phyloP scores from a whole-genome alignment of 1,284 basidiomycete species.

The Cryptococcus maquisensis region DNA sequence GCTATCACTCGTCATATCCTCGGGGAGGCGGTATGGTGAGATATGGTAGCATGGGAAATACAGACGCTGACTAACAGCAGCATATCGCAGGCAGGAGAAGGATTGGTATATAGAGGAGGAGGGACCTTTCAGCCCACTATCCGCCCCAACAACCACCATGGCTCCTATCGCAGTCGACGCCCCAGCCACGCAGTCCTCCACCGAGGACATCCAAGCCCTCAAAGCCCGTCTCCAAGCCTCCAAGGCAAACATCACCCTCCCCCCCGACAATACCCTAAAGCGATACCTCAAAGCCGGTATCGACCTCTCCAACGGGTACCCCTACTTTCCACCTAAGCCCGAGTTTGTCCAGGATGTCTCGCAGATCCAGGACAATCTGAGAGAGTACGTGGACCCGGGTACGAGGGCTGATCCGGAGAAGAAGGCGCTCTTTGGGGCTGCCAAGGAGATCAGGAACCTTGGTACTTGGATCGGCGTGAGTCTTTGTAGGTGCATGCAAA shows the following conservation, averaged over 20 bases:
- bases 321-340: conserved; percentile 34
- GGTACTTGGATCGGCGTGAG: conserved; percentile 30
- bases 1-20: too few relatives aligned
- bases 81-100: too few relatives aligned
- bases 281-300: background rate
- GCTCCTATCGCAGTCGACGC: conserved; percentile 13
- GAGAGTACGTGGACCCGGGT: conserved; percentile 23
- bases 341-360: conserved; percentile 31
- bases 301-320: conserved; percentile 22
- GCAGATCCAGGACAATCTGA: conserved; percentile 7
- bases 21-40: too few relatives aligned
- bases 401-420: conserved; percentile 34
- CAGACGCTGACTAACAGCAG: too few relatives aligned
- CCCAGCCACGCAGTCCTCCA: background rate
- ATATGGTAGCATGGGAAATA: too few relatives aligned
- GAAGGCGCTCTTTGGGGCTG: conserved; percentile 36
- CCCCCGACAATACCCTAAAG: background rate
- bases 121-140: too few relatives aligned
- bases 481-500: background rate
- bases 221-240: background rate
- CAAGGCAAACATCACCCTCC: background rate
- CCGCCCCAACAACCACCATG: conserved; percentile 3
- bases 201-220: background rate
- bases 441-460: conserved; percentile 28
- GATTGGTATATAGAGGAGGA: too few relatives aligned